These are phyloP conservation scores for Trametes hirsuta DNA, from an alignment of 1,284 basidiomycete species.

Conservation along the genomic window DNA sequence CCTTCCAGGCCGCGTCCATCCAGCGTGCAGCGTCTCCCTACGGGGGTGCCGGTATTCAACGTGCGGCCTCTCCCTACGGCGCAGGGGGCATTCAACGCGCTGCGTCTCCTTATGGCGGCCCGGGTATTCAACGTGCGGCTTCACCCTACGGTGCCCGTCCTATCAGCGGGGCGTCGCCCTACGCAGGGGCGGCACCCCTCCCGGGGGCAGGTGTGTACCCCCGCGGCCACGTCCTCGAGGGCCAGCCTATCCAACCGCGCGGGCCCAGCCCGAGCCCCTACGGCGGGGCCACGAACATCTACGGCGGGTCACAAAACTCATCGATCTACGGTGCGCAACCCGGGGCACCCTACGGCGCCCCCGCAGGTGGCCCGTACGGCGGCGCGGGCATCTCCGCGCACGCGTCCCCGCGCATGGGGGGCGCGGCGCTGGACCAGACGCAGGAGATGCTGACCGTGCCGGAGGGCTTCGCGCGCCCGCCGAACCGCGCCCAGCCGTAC, in stretches of 20 bases:
- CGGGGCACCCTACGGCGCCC: not conserved
- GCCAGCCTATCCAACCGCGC: slow-evolving; percentile 29
- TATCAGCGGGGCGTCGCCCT: slow-evolving; percentile 29
- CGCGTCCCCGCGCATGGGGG: slow-evolving; percentile 30
- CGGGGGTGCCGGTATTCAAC: slow-evolving; percentile 5
- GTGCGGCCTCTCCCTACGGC: slow-evolving; percentile 26
- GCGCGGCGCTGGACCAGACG: slow-evolving; percentile 37
- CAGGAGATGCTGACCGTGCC: slow-evolving; percentile 56
- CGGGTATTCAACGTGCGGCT: slow-evolving; percentile 33
- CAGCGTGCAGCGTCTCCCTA: slow-evolving; percentile 22
- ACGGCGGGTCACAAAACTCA: slow-evolving; percentile 9
- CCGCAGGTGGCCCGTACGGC: slow-evolving; percentile 33
- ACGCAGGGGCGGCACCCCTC: slow-evolving; percentile 13
- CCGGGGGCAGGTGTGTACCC: slow-evolving; percentile 27
- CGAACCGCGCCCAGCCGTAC: slow-evolving; percentile 68
- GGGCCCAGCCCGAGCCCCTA: slow-evolving; percentile 30
- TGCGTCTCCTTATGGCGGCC: slow-evolving; percentile 32
- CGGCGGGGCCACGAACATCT: slow-evolving; percentile 10
- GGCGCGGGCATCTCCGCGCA: slow-evolving; percentile 16
- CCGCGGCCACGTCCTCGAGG: slow-evolving; percentile 32
- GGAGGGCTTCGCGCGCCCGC: slow-evolving; percentile 70
- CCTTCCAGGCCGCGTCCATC: slow-evolving; percentile 14
- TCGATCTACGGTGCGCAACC: slow-evolving; percentile 4
- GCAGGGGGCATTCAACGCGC: slow-evolving; percentile 30
- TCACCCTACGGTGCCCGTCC: slow-evolving; percentile 34